phyloP scores from a whole-genome alignment of 345 rosid genomes.

The Cardamine resedifolia region DNA sequence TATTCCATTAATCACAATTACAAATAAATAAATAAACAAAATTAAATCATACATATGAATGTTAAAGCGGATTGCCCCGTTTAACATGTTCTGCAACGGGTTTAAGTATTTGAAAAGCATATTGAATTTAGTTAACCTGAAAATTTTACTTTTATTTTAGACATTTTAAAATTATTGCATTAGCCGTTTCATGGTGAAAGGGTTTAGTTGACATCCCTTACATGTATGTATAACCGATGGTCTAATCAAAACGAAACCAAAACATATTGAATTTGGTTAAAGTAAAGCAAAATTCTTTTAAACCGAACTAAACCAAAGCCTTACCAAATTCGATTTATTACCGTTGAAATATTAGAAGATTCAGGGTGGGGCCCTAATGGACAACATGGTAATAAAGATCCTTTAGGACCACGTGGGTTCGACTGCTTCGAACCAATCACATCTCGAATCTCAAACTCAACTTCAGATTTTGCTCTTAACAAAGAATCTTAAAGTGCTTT shows the following conservation, averaged over 20 bases:
- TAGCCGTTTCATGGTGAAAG: no score
- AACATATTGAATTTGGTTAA: not conserved
- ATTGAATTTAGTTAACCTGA: not conserved
- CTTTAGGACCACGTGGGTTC: conserved; percentile 28
- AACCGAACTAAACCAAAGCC: conserved; percentile 20
- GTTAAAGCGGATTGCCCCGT: not conserved
- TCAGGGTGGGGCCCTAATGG: conserved; percentile 8
- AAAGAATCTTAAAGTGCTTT: conserved; percentile 26
- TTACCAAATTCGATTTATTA: not conserved
- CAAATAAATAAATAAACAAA: not conserved
- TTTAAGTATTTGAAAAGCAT: not conserved
- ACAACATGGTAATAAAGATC: conserved; percentile 31
- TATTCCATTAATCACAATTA: not conserved
- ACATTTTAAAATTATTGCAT: no score
- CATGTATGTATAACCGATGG: no score
- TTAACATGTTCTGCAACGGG: not conserved
- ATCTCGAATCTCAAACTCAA: conserved; percentile 34
- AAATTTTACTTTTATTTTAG: no score
- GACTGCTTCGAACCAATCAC: conserved; percentile 34
- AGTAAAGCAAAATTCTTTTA: not conserved
- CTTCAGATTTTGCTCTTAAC: conserved; percentile 18
- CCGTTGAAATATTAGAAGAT: not conserved
- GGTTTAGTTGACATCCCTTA: no score
- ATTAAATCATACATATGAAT: not conserved
- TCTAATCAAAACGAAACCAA: no score